Base-by-base conservation (phyloP, 2,329 filamentous ascomycete genomes). In the Xylaria sp. region DNA sequence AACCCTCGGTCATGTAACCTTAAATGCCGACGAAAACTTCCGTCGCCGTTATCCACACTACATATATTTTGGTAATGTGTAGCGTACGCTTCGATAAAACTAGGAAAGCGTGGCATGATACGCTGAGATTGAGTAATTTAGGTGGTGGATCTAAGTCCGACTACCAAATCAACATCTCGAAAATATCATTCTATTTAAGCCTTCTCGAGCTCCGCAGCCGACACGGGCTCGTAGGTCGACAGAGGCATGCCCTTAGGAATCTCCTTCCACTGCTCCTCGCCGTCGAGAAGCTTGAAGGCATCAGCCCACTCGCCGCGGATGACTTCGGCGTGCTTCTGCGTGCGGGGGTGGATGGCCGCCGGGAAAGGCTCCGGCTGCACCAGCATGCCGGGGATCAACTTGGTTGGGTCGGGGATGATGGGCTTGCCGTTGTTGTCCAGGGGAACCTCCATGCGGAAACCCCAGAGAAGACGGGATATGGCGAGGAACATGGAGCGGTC, bases 391-490 rank as follows among this genome's bases (percentile, higher is more conserved):
- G 64, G 69, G 61, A 72, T 71, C n/a, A 77, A 53, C 3, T 62
- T 63, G 13, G 44, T 29, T 1, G 67, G 59, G 32, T 69, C 55
- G 18, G 60, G 62, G 1, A 29, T 29, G 58, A 72, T 27, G 16
- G 67, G 40, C 32, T 65, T 66, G 37, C 71, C 71, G 48, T 51
- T 51, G 3, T 16, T 12, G 47, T 65, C 71, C 13, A 63, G 51
- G 6, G 67, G 6, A 5, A 48, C 29, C 40, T 71, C 68, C 65
- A 70, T 69, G 44, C 58, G 67, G 71, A 84, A 86, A 0, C 80
- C 82, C 83, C 85, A 87, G 35, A 86, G 74, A 25, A 87, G 78
- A 3, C 84, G 79, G 3, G 84, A 79, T 37, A 83, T 79, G 55
- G 80, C 75, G 29, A 80, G 75, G 60, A 76, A 72, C 35, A 82